These are phyloP conservation scores for Saprolegnia diclina DNA, from an alignment of 352 stramenopile genomes.

Conservation along the genomic window DNA sequence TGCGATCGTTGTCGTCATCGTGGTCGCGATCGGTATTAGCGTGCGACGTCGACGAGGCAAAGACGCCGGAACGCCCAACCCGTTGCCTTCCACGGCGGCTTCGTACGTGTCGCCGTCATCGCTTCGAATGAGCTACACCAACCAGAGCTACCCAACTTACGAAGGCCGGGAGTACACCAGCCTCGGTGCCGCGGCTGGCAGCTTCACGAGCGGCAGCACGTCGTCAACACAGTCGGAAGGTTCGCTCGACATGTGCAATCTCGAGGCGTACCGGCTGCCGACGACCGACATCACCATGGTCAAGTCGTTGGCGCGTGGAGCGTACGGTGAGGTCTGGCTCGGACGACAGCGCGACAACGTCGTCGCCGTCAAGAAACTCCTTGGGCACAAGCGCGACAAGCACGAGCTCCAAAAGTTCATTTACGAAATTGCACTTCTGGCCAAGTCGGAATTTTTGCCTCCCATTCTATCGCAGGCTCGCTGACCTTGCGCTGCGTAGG, in stretches of 20 bases:
- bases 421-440: constrained; percentile 16
- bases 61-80: background rate
- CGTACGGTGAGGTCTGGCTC: constrained; percentile 65
- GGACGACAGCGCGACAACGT: constrained; percentile 56
- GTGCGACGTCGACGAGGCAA: background rate
- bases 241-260: constrained; percentile 4
- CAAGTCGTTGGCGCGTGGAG: constrained; percentile 53
- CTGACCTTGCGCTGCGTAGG: constrained; percentile 7
- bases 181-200: background rate
- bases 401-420: constrained; percentile 33
- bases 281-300: constrained; percentile 40
- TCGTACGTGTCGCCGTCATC: background rate
- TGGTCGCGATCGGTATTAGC: background rate
- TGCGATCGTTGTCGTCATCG: constrained; percentile 3
- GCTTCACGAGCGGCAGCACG: background rate
- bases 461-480: background rate
- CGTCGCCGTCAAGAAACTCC: constrained; percentile 57
- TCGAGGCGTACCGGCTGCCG: constrained; percentile 13
- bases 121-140: background rate
- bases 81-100: background rate
- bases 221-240: background rate
- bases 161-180: background rate
- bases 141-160: background rate
- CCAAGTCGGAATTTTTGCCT: constrained; percentile 12
- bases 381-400: constrained; percentile 52